phyloP scores from a whole-genome alignment of 352 stramenopile species.

The Phytophthora pisi region DNA sequence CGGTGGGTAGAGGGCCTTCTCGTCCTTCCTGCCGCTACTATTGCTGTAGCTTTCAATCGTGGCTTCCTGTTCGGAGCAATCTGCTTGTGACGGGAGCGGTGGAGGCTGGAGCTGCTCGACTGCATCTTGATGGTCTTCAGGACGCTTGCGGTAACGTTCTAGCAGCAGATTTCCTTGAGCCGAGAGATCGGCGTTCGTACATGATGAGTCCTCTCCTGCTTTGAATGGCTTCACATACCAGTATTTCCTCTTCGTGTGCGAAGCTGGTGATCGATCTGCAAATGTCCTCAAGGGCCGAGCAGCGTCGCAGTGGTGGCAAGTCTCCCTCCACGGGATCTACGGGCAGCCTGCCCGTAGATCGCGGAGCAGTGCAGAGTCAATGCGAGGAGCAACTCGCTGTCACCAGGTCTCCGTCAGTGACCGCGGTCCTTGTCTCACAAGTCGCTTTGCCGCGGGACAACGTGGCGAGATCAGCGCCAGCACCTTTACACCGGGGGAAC shows the following conservation, averaged over 20 bases:
- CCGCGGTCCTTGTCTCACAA: slow-evolving; percentile 30
- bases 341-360: slow-evolving; percentile 56
- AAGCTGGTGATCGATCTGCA: background rate
- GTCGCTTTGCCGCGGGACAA: slow-evolving; percentile 24
- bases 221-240: no score
- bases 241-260: no score
- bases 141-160: slow-evolving; percentile 68
- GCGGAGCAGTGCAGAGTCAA: slow-evolving; percentile 13
- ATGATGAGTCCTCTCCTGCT: slow-evolving; percentile 10
- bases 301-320: slow-evolving; percentile 44
- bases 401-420: background rate
- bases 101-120: slow-evolving; percentile 56
- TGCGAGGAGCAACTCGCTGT: slow-evolving; percentile 27
- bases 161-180: background rate
- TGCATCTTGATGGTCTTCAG: slow-evolving; percentile 81
- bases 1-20: no score
- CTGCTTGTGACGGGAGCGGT: background rate
- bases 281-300: no score
- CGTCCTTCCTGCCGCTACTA: no score
- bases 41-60: no score
- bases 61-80: no score
- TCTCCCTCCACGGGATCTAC: slow-evolving; percentile 80
- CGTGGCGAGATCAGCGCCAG: slow-evolving; percentile 25
- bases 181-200: background rate
- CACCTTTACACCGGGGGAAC: slow-evolving; percentile 18